A percentile compares a stretch with the other conserved stretches of the same genome.
These are phyloP conservation scores for Saccharomycopsis amapae DNA, from an alignment of 805 yeast genomes.

Conservation along the genomic window DNA sequence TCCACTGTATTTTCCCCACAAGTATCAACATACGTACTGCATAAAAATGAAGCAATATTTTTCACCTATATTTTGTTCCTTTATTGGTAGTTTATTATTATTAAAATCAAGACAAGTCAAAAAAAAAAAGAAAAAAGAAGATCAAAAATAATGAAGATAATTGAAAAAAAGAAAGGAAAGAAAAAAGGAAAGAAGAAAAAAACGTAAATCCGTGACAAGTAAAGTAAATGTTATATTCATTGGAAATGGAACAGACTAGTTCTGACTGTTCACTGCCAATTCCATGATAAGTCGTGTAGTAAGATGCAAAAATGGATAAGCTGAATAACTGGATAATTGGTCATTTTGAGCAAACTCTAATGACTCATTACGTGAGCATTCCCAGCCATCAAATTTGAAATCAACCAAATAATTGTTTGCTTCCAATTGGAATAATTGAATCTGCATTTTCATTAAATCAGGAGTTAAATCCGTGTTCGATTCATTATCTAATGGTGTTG, in stretches of 20 bases:
- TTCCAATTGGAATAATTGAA: conserved; percentile 90
- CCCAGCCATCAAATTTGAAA: conserved; percentile 98
- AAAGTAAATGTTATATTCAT: too few relatives aligned
- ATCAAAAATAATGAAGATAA: too few relatives aligned
- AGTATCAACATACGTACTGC: too few relatives aligned
- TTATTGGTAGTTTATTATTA: too few relatives aligned
- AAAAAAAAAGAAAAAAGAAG: too few relatives aligned
- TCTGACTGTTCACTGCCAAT: conserved; percentile 86
- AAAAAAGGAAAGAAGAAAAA: too few relatives aligned
- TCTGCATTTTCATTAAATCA: conserved; percentile 93
- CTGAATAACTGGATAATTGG: conserved; percentile 84
- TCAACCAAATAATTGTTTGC: conserved; percentile 94
- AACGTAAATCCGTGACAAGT: too few relatives aligned
- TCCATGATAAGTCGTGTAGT: conserved; percentile 94
- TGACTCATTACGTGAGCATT: conserved; percentile 30
- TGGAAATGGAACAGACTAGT: conserved; percentile 10
- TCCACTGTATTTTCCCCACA: too few relatives aligned
- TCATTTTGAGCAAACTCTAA: conserved; percentile 36
- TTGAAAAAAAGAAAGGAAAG: too few relatives aligned
- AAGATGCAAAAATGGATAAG: conserved; percentile 89
- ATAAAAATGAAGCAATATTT: too few relatives aligned
- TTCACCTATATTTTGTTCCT: too few relatives aligned
- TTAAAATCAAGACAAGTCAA: too few relatives aligned
- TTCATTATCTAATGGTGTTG: neutral
- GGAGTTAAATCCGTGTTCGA: conserved; percentile 36